A percentile compares a stretch with the other conserved stretches of the same genome.
phyloP scores from a whole-genome alignment of 192 early-diverging fungal species.

The Mortierella antarctica region DNA sequence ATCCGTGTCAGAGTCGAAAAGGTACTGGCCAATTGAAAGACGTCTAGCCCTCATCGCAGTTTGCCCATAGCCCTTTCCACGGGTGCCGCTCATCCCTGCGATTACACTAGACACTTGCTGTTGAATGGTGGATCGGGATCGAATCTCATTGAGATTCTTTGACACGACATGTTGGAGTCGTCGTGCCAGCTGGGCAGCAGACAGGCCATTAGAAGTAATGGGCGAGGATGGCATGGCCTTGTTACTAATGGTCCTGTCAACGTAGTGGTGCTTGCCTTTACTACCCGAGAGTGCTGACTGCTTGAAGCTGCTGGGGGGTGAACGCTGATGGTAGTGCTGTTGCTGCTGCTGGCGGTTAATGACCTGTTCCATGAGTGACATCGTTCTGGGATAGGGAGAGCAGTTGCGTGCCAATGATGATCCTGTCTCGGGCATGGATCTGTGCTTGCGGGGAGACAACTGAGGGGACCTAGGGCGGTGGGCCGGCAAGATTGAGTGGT shows the following conservation, averaged over 20 bases:
- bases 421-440: conserved; percentile 14
- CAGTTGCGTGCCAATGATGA: background rate
- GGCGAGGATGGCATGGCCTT: conserved; percentile 2
- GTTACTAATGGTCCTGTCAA: conserved; percentile 5
- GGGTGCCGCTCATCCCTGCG: background rate
- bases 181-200: conserved; percentile 23
- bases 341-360: conserved; percentile 43
- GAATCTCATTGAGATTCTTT: conserved; percentile 21
- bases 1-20: conserved; percentile 48
- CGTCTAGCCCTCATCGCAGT: conserved; percentile 41
- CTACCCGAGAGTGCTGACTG: conserved; percentile 34
- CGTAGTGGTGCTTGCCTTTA: conserved; percentile 7
- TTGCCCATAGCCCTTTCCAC: conserved; percentile 13
- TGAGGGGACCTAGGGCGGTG: conserved; percentile 1
- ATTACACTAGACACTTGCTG: background rate
- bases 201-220: conserved; percentile 4
- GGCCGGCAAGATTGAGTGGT: too few relatives aligned
- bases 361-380: conserved; percentile 50
- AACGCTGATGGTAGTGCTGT: conserved; percentile 14
- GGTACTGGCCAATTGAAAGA: conserved; percentile 33
- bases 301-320: conserved; percentile 35
- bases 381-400: conserved; percentile 18
- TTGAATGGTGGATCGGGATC: conserved; percentile 17
- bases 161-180: conserved; percentile 26
- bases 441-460: conserved; percentile 13